These are phyloP conservation scores for Hypoxylon trugodes DNA, from an alignment of 495 filamentous ascomycete genomes.

Conservation along the genomic window DNA sequence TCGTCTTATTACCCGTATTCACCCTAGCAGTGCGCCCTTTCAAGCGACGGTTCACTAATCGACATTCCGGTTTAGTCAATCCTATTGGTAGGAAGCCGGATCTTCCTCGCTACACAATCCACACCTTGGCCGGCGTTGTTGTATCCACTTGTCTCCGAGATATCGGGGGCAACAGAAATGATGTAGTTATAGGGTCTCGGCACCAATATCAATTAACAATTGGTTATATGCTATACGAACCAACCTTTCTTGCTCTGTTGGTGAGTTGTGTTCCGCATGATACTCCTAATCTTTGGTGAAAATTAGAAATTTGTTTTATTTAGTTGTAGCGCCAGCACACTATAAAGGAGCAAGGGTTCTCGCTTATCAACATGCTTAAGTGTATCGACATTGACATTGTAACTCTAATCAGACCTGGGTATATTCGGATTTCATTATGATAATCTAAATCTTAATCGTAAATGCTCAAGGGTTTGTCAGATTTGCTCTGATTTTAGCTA, in stretches of 20 bases:
- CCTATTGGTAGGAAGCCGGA: constrained; percentile 12
- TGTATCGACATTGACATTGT: neutral
- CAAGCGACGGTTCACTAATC: neutral
- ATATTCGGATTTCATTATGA: neutral
- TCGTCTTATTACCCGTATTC: constrained; percentile 10
- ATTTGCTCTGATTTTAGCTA: constrained; percentile 53
- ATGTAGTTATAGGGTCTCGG: too few species aligned
- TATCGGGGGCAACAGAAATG: neutral
- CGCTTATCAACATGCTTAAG: neutral
- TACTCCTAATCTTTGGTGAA: too few species aligned
- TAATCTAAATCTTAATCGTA: neutral
- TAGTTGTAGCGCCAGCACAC: too few species aligned
- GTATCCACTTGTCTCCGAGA: constrained; percentile 5
- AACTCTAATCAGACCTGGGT: neutral
- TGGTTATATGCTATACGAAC: too few species aligned
- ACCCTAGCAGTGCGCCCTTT: constrained; percentile 15
- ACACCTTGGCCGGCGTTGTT: neutral
- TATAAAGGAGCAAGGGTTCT: neutral
- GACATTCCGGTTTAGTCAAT: neutral
- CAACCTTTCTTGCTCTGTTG: too few species aligned
- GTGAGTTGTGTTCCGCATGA: too few species aligned
- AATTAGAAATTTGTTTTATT: too few species aligned
- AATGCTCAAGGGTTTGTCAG: constrained; percentile 35
- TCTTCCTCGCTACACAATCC: neutral
- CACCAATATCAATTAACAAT: too few species aligned